Evolutionary conservation across 257 asterid genomes (phyloP).

Genomic region (Cinchona pubescens): DNA sequence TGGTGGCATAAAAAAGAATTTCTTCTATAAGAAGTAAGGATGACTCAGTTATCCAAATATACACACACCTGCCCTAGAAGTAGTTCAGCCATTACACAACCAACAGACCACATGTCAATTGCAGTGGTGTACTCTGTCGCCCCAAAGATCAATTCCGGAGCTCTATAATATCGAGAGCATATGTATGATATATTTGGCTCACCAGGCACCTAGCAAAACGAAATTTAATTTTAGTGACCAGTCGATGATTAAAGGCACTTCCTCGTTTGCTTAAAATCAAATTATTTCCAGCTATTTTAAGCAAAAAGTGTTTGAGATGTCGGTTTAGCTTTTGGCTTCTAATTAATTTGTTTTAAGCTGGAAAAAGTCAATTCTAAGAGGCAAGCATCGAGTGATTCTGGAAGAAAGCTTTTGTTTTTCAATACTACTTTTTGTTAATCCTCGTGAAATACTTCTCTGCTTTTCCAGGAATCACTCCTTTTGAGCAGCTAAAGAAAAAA

Average conservation of each 20-base stretch:
- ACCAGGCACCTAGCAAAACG: constrained; percentile 59
- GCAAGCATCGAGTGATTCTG: neutral
- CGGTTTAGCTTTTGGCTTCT: neutral
- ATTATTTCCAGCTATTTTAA: neutral
- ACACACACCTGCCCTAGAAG: constrained; percentile 70
- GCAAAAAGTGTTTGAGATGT: neutral
- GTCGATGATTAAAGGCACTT: neutral
- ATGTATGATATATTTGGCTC: constrained; percentile 93
- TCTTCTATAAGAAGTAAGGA: neutral
- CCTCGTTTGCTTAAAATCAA: neutral
- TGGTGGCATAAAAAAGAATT: neutral
- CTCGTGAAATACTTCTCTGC: neutral
- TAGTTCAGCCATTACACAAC: constrained; percentile 95
- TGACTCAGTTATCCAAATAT: neutral
- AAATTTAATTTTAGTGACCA: constrained; percentile 8
- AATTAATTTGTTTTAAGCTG: neutral
- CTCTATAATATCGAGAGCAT: constrained; percentile 91
- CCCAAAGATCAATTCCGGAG: constrained; percentile 92
- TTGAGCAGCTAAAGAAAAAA: neutral
- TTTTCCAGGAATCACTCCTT: neutral
- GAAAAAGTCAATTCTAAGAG: neutral
- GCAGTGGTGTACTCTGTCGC: constrained; percentile 92
- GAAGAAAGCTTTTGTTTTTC: neutral
- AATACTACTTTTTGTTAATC: neutral
- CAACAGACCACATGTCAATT: constrained; percentile 94